Conservation (phyloP, 2,329 filamentous ascomycete genomes). For the Amauroascus verrucosus region DNA sequence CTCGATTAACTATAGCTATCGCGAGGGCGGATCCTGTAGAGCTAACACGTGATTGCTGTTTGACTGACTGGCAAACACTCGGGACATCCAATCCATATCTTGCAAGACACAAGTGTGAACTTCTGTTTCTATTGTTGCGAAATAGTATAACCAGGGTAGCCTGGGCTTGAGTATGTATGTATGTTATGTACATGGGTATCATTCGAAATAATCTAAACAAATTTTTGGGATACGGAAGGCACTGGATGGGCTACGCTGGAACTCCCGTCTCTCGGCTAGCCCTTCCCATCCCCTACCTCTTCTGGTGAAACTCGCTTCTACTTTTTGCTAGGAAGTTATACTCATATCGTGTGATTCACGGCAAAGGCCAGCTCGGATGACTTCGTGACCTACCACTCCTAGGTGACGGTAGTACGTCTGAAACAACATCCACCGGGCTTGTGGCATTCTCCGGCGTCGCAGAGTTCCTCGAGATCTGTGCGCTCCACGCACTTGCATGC, state of each 20-base stretch:
- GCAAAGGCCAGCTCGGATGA: neutral
- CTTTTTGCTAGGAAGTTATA: too few species aligned
- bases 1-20: neutral
- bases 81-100: neutral
- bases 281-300: too few species aligned
- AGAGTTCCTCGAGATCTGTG: neutral
- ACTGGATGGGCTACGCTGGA: too few species aligned
- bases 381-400: neutral
- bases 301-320: too few species aligned
- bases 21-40: neutral
- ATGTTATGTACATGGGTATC: neutral
- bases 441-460: slow-evolving; percentile 1
- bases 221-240: too few species aligned
- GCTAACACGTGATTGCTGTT: neutral
- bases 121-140: too few species aligned
- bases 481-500: neutral
- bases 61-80: neutral
- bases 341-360: neutral
- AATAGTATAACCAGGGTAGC: too few species aligned
- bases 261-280: too few species aligned
- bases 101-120: too few species aligned
- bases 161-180: neutral
- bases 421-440: slow-evolving; percentile 8
- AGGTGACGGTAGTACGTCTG: slow-evolving; percentile 10
- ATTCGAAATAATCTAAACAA: neutral